Percentiles rank a stretch among this genome's conserved stretches.
Evolutionary conservation across 441 rosid species (phyloP).

Genomic region (Populus hybrid): DNA sequence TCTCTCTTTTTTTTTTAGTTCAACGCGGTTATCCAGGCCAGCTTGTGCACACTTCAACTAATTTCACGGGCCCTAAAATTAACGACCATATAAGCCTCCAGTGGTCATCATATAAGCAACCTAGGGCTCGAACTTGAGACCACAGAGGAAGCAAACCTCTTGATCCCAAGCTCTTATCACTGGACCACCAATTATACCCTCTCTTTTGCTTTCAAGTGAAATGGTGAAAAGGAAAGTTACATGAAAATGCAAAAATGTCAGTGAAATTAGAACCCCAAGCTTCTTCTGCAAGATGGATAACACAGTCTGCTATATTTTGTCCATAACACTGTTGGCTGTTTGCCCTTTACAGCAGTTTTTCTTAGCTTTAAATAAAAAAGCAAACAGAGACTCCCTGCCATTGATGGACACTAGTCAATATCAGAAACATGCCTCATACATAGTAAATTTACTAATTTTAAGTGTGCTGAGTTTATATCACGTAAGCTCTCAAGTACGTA

Average conservation of each 20-base stretch:
- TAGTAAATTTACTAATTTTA: neutral
- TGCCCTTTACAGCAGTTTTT: conserved; percentile 4
- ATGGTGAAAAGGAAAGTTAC: neutral
- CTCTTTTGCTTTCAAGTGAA: neutral
- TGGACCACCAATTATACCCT: neutral
- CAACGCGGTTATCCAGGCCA: too few relatives aligned
- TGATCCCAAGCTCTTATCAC: too few relatives aligned
- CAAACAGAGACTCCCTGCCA: conserved; percentile 6
- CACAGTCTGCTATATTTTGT: neutral
- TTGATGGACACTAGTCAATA: conserved; percentile 20
- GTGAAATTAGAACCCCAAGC: neutral
- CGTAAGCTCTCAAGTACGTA: neutral
- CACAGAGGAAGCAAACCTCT: too few relatives aligned
- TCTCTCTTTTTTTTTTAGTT: neutral
- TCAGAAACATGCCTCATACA: neutral
- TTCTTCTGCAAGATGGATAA: neutral
- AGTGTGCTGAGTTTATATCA: neutral
- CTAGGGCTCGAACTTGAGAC: too few relatives aligned
- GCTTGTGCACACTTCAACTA: too few relatives aligned
- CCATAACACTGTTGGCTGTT: neutral
- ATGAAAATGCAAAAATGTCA: neutral
- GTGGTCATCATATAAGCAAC: too few relatives aligned
- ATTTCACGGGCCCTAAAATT: too few relatives aligned
- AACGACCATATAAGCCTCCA: too few relatives aligned
- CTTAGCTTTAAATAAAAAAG: neutral